A percentile compares a stretch with the other conserved stretches of the same genome.
These are phyloP conservation scores for Chloroidium sp. DNA, from an alignment of 163 green algal species.

Conservation along the genomic window DNA sequence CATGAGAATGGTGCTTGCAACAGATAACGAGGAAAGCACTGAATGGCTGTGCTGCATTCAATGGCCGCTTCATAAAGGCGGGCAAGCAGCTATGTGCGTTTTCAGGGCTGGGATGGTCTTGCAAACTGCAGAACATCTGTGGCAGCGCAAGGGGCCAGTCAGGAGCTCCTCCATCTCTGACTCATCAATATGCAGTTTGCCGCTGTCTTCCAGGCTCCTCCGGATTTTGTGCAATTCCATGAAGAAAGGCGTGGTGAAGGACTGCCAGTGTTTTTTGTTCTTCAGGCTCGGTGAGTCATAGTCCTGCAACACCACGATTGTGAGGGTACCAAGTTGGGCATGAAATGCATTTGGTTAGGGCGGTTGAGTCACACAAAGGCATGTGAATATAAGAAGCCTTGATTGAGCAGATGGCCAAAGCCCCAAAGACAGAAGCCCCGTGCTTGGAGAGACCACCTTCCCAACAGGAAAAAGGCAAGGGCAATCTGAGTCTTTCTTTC, in stretches of 20 bases:
- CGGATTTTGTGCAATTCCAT: conserved; percentile 18
- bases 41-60: too few species aligned
- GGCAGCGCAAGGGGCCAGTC: conserved; percentile 40
- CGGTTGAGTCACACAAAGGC: too few species aligned
- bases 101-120: conserved; percentile 43
- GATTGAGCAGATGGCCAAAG: too few species aligned
- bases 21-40: too few species aligned
- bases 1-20: too few species aligned
- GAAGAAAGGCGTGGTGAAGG: conserved; percentile 62
- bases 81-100: conserved; percentile 28
- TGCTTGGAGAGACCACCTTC: too few species aligned
- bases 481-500: too few species aligned
- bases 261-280: conserved; percentile 71
- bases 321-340: neutral
- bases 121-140: conserved; percentile 26
- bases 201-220: conserved; percentile 16
- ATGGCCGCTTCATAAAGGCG: too few species aligned
- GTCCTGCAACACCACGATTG: conserved; percentile 21
- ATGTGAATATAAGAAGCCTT: too few species aligned
- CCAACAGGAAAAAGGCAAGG: too few species aligned
- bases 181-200: conserved; percentile 16
- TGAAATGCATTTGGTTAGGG: neutral
- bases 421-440: too few species aligned
- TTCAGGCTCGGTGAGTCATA: conserved; percentile 43
- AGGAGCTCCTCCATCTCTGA: conserved; percentile 27